Evolutionary conservation across 2,329 filamentous ascomycete genomes (phyloP).

Genomic region (Xylariomycetidae sp.): DNA sequence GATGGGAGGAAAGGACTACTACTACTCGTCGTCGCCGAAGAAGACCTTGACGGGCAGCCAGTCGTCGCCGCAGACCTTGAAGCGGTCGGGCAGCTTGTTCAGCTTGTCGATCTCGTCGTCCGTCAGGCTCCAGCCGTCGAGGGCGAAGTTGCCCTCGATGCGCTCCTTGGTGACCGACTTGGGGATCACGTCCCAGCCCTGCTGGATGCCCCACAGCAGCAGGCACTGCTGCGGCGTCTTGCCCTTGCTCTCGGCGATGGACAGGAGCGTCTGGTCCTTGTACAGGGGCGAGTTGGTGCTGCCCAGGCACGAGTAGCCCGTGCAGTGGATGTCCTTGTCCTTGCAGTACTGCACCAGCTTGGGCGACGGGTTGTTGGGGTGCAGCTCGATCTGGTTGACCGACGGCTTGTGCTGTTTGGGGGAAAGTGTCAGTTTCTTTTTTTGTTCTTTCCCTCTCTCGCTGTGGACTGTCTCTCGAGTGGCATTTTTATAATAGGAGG

Average conservation of each 20-base stretch:
- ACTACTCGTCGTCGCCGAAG: constrained; percentile 75
- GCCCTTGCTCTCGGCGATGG: constrained; percentile 60
- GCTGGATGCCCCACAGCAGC: constrained; percentile 74
- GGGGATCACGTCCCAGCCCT: constrained; percentile 79
- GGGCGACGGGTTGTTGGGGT: constrained; percentile 76
- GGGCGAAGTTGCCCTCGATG: constrained; percentile 71
- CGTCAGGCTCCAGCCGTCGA: constrained; percentile 70
- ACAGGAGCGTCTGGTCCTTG: constrained; percentile 59
- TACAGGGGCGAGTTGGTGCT: constrained; percentile 66
- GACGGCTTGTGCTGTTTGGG: constrained; percentile 50
- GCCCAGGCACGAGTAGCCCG: constrained; percentile 71
- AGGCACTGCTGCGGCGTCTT: constrained; percentile 72
- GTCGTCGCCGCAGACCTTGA: constrained; percentile 74
- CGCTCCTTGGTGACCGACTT: constrained; percentile 73
- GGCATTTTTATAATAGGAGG: too few species aligned
- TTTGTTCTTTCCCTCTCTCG: neutral
- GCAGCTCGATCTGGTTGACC: constrained; percentile 79
- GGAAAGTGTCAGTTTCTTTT: constrained; percentile 1
- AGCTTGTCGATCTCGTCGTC: constrained; percentile 68
- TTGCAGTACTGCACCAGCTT: constrained; percentile 71
- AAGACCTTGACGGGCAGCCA: constrained; percentile 78
- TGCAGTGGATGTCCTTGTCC: constrained; percentile 69
- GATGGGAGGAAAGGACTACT: too few species aligned
- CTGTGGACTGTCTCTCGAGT: neutral
- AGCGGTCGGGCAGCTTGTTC: constrained; percentile 64